Conservation (phyloP, 169 alveolate genomes). For the Plasmodium adleri region DNA sequence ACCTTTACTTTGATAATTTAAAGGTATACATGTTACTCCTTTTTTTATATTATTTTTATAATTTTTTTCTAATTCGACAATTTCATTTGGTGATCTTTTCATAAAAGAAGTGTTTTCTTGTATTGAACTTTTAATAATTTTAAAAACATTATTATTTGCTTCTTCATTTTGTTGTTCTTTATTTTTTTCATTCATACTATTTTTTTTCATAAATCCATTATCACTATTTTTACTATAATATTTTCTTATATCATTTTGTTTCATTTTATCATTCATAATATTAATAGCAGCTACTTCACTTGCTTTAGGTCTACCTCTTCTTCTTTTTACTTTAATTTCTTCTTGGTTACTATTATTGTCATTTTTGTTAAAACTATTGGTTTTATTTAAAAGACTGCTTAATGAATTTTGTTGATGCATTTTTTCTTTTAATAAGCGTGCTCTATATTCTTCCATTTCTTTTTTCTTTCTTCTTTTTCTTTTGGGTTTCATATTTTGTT, state of each 20-base stretch:
- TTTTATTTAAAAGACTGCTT: slow-evolving; percentile 39
- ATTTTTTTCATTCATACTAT: slow-evolving; percentile 28
- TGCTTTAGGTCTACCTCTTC: slow-evolving; percentile 73
- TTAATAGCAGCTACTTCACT: slow-evolving; percentile 58
- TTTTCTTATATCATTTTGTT: slow-evolving; percentile 71
- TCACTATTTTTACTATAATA: slow-evolving; percentile 65
- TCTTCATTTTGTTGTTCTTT: slow-evolving; percentile 36
- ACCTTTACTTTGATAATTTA: slow-evolving; percentile 76
- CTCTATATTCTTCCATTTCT: slow-evolving; percentile 77
- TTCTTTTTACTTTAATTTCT: slow-evolving; percentile 71
- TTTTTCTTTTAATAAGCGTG: slow-evolving; percentile 64
- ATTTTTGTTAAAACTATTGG: slow-evolving; percentile 47
- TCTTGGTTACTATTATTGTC: slow-evolving; percentile 41
- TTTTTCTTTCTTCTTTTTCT: slow-evolving; percentile 75
- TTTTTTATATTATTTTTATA: slow-evolving; percentile 72
- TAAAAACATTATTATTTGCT: slow-evolving; percentile 57
- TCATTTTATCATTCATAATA: slow-evolving; percentile 26
- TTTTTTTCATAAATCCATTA: slow-evolving; percentile 27
- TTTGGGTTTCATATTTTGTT: slow-evolving; percentile 58
- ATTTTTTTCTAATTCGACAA: slow-evolving; percentile 60
- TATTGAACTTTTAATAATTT: slow-evolving; percentile 42
- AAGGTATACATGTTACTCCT: slow-evolving; percentile 78
- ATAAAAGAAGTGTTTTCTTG: slow-evolving; percentile 63
- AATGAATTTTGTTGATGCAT: slow-evolving; percentile 71
- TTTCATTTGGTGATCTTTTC: slow-evolving; percentile 74